Percentiles rank a stretch among this genome's conserved stretches.
phyloP scores from a whole-genome alignment of 2,329 filamentous ascomycete species.

The Septoria linicola region DNA sequence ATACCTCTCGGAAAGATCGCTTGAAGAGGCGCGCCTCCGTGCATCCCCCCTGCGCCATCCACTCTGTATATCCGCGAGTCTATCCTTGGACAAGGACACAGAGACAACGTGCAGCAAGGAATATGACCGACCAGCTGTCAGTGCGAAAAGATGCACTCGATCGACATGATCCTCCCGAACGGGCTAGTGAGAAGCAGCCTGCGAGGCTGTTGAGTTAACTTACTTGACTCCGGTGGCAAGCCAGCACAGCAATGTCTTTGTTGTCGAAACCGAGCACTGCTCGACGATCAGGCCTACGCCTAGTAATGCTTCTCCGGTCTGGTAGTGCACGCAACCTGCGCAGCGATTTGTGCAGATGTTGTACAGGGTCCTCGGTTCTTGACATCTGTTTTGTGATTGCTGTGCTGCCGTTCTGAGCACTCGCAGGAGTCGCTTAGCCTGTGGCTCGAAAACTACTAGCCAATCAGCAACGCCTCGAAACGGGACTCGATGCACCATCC shows the following conservation, averaged over 20 bases:
- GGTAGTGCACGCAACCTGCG: slow-evolving; percentile 15
- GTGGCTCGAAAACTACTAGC: slow-evolving; percentile 23
- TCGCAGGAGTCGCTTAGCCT: slow-evolving; percentile 18
- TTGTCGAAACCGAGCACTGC: not conserved
- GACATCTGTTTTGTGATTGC: slow-evolving; percentile 10
- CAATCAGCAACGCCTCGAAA: slow-evolving; percentile 18
- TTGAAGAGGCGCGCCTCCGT: no score
- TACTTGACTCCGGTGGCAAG: not conserved
- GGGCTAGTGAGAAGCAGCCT: not conserved
- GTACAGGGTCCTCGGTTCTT: slow-evolving; percentile 15
- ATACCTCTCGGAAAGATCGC: no score
- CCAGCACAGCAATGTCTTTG: slow-evolving; percentile 8
- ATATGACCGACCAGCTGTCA: slow-evolving; percentile 11
- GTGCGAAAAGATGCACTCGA: no score
- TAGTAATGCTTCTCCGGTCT: slow-evolving; percentile 13
- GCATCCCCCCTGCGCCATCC: no score
- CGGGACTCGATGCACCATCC: slow-evolving; percentile 22
- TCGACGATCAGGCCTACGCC: not conserved
- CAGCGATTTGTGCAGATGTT: slow-evolving; percentile 14
- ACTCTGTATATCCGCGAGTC: no score
- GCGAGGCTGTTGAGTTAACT: slow-evolving; percentile 4
- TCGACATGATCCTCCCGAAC: not conserved
- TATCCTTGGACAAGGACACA: not conserved
- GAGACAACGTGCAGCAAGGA: slow-evolving; percentile 15
- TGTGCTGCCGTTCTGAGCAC: slow-evolving; percentile 18